Conservation (phyloP, 2,329 filamentous ascomycete species). For the Cadophora malorum region DNA sequence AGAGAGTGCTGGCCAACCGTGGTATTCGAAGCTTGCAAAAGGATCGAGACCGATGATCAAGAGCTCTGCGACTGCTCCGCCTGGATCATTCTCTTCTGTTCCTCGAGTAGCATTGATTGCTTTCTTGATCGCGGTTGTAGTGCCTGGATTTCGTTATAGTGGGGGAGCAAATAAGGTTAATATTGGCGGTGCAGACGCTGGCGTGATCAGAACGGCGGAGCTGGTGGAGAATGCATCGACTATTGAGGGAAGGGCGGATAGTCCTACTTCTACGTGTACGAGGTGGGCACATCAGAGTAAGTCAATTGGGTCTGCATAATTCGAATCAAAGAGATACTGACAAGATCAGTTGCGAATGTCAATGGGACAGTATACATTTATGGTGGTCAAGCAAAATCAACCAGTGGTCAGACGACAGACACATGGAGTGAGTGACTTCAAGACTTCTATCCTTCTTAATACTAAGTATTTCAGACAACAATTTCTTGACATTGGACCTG, state of each 20-base stretch:
- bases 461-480: slow-evolving; percentile 59
- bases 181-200: slow-evolving; percentile 55
- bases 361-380: slow-evolving; percentile 81
- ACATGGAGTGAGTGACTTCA: slow-evolving; percentile 69
- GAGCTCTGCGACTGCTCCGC: slow-evolving; percentile 52
- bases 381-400: slow-evolving; percentile 69
- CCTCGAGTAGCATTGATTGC: slow-evolving; percentile 56
- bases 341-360: slow-evolving; percentile 60
- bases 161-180: slow-evolving; percentile 51
- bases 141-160: slow-evolving; percentile 52
- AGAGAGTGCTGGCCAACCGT: slow-evolving; percentile 20
- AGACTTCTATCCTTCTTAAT: background rate
- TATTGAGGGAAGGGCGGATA: slow-evolving; percentile 52
- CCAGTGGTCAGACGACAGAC: slow-evolving; percentile 62
- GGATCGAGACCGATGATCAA: slow-evolving; percentile 49
- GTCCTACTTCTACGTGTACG: slow-evolving; percentile 63
- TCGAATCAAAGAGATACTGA: slow-evolving; percentile 19
- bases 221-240: slow-evolving; percentile 42
- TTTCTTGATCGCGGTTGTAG: slow-evolving; percentile 56
- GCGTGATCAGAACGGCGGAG: slow-evolving; percentile 49
- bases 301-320: slow-evolving; percentile 27
- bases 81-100: slow-evolving; percentile 50
- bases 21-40: slow-evolving; percentile 37
- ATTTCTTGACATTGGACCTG: slow-evolving; percentile 75
- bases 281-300: slow-evolving; percentile 70